Evolutionary conservation across 495 filamentous ascomycete species (phyloP).

Genomic region (Cercophora scortea): DNA sequence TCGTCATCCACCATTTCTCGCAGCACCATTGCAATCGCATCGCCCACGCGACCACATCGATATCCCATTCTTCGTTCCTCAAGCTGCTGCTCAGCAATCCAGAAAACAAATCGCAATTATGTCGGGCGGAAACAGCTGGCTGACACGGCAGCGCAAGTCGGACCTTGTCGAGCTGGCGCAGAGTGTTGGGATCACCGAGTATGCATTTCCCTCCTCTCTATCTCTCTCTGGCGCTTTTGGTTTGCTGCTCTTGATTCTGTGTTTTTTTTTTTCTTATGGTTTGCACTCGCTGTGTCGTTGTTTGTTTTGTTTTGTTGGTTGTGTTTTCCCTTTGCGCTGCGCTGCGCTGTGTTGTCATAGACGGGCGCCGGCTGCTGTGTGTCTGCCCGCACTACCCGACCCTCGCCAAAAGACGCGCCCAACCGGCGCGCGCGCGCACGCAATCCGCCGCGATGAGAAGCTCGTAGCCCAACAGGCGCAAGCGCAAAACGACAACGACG

Average conservation of each 20-base stretch:
- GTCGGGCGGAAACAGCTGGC: constrained; percentile 54
- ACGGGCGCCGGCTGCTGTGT: too few species aligned
- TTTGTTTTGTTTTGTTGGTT: neutral
- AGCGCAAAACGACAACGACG: neutral
- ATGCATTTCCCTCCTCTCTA: constrained; percentile 13
- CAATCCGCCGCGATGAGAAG: neutral
- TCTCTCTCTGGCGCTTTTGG: neutral
- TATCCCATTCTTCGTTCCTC: constrained; percentile 21
- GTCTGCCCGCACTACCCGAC: neutral
- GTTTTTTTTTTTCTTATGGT: neutral
- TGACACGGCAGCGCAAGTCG: constrained; percentile 75
- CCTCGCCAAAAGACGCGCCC: neutral
- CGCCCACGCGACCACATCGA: too few species aligned
- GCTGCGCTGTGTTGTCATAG: too few species aligned
- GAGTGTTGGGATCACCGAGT: constrained; percentile 66
- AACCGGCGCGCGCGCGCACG: neutral
- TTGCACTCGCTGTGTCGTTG: neutral
- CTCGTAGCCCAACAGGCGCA: neutral
- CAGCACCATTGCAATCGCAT: too few species aligned
- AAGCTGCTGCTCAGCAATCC: neutral
- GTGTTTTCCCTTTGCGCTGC: too few species aligned
- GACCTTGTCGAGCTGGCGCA: constrained; percentile 72
- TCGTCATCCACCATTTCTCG: too few species aligned
- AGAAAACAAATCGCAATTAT: constrained; percentile 17
- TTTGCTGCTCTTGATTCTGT: constrained; percentile 8